Base-by-base conservation (phyloP, 2,329 filamentous ascomycete species). In the Cyanodermella asteris region DNA sequence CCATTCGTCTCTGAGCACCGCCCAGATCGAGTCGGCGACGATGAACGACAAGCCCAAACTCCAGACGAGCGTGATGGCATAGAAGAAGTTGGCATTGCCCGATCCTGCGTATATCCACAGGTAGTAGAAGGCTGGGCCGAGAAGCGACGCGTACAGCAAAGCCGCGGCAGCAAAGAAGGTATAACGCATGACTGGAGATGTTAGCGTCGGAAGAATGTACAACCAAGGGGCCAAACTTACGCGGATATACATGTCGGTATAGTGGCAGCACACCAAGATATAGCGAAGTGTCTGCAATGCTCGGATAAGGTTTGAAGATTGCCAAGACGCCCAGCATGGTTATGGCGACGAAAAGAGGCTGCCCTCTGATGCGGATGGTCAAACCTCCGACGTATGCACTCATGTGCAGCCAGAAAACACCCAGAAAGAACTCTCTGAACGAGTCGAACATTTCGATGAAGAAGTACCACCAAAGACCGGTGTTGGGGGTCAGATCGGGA, bases 371-470 rank as follows among this genome's bases (percentile, higher is more conserved):
- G 29, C 84, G 73, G 28, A 93, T 62, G 8, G 73, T 80, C 20
- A 97, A 55, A 0, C 78, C 84, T 10, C 74, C 75, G 18, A 91
- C 77, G 49, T 97, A 97, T 19, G 76, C 74, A 1, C 75, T 69
- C 29, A 94, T 67, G 44, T 97, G 87, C 31, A 97, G 63, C 81
- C 90, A 94, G 54, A 97, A 97, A 24, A 97, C 82, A 27, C 77
- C 87, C 3, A 97, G 64, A 59, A 94, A 97, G 59, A 97, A 97
- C 38, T 75, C 72, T 19, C 87, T 67, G 61, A 97, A 97, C 1
- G 82, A 84, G 51, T 97, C 87, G 46, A 97, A 97, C 70, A 97
- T 97, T 45, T 97, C 84, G 37, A 90, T 91, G 45, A 97, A 94
- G 53, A 97, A 97, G 51, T 97, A 97, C 87, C 87, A 97, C 87